Evolutionary conservation across 2,329 filamentous ascomycete genomes (phyloP).

Genomic region (Fusarium sp.): DNA sequence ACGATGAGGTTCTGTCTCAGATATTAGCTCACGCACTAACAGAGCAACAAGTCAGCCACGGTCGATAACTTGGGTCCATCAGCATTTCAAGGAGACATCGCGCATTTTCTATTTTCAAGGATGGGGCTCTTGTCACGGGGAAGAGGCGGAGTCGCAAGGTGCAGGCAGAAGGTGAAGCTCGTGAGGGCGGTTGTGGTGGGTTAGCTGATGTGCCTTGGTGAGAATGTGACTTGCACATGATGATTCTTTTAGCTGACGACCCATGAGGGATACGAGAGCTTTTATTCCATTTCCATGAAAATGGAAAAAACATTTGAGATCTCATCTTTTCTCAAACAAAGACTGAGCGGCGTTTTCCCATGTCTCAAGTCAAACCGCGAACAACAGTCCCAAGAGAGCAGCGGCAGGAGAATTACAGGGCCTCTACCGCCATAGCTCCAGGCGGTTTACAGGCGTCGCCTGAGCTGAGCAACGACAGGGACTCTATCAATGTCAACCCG

Average conservation of each 20-base stretch:
- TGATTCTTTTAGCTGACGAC: neutral
- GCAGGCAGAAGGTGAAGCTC: constrained; percentile 25
- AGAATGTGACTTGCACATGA: constrained; percentile 19
- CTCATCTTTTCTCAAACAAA: neutral
- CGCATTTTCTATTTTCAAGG: neutral
- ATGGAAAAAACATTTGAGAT: neutral
- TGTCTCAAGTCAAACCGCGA: constrained; percentile 33
- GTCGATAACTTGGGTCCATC: constrained; percentile 11
- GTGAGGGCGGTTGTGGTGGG: constrained; percentile 14
- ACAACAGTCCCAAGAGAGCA: constrained; percentile 11
- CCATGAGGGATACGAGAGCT: neutral
- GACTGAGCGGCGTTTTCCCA: constrained; percentile 1
- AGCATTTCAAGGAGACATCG: constrained; percentile 12
- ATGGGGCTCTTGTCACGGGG: constrained; percentile 30
- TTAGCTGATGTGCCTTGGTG: neutral
- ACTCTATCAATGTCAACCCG: constrained; percentile 45
- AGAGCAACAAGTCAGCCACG: constrained; percentile 26
- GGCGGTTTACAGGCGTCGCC: constrained; percentile 15
- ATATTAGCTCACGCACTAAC: constrained; percentile 19
- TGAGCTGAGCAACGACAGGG: constrained; percentile 36
- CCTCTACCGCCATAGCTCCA: constrained; percentile 33
- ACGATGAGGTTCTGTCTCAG: constrained; percentile 37
- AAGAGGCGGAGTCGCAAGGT: constrained; percentile 9
- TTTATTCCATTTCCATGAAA: neutral
- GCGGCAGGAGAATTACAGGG: constrained; percentile 26